These are phyloP conservation scores for Pichia sorboxylosa DNA, from an alignment of 1,139 yeast species.

Conservation along the genomic window DNA sequence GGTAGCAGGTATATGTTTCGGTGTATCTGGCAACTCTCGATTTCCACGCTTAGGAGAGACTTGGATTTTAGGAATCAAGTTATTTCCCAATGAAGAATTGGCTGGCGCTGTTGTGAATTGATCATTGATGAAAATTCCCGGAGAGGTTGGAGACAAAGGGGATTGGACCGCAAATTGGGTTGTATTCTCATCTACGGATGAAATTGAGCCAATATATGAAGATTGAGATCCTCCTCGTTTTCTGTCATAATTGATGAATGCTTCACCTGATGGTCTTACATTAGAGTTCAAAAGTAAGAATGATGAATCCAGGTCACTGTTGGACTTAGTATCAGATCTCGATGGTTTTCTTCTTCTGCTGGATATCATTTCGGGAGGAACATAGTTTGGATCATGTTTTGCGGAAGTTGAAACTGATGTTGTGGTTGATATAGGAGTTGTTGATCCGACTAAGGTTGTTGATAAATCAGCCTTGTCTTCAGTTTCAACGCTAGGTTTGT, in stretches of 20 bases:
- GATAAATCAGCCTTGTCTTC: not conserved
- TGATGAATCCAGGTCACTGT: not conserved
- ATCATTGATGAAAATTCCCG: constrained; percentile 14
- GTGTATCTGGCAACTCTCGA: too few species aligned
- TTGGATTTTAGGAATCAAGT: too few species aligned
- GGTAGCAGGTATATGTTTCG: too few species aligned
- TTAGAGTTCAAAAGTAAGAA: not conserved
- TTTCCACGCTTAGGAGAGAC: too few species aligned
- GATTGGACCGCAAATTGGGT: not conserved
- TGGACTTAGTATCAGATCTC: not conserved
- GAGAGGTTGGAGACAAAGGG: constrained; percentile 9
- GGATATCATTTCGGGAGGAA: constrained; percentile 57
- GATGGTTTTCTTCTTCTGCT: constrained; percentile 33
- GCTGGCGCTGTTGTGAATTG: constrained; percentile 8
- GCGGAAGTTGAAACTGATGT: not conserved
- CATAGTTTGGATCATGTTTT: constrained; percentile 23
- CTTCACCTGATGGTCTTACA: constrained; percentile 6
- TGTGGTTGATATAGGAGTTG: not conserved
- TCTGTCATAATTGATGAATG: constrained; percentile 10
- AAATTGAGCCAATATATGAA: constrained; percentile 6
- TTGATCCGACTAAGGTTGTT: not conserved
- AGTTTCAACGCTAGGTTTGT: constrained; percentile 32
- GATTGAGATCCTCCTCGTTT: constrained; percentile 7
- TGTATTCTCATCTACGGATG: constrained; percentile 4
- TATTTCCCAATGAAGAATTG: too few species aligned